Conservation (phyloP, 2,329 filamentous ascomycete species). For the Colletotrichum lentis region DNA sequence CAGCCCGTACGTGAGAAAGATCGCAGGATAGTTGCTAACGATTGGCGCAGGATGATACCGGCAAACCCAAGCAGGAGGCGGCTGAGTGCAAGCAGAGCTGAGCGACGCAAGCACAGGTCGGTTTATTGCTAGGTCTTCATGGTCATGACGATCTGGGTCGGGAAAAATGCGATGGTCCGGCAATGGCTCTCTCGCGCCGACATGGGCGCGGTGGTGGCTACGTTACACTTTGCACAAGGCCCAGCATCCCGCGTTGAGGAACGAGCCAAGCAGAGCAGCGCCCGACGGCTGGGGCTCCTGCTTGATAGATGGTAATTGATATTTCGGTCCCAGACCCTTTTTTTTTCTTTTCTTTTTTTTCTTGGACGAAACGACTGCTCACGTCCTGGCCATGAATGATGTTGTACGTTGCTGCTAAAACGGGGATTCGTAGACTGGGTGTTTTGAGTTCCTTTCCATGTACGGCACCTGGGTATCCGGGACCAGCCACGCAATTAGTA, state of each 20-base stretch:
- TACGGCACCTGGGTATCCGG: slow-evolving; percentile 6
- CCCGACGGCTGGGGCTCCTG: slow-evolving; percentile 12
- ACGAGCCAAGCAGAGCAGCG: slow-evolving; percentile 27
- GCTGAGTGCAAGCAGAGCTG: slow-evolving; percentile 97
- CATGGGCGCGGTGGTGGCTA: slow-evolving; percentile 10
- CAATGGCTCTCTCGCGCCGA: slow-evolving; percentile 22
- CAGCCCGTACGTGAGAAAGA: background rate
- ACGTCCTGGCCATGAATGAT: slow-evolving; percentile 33
- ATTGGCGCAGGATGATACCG: slow-evolving; percentile 74
- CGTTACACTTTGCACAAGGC: slow-evolving; percentile 4
- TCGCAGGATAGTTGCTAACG: slow-evolving; percentile 34
- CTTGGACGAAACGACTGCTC: slow-evolving; percentile 21
- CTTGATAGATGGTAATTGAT: slow-evolving; percentile 39
- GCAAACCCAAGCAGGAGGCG: slow-evolving; percentile 92
- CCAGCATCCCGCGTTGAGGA: slow-evolving; percentile 6
- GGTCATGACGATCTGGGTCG: slow-evolving; percentile 17
- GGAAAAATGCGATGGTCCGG: slow-evolving; percentile 12
- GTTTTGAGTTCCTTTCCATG: slow-evolving; percentile 16
- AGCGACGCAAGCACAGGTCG: slow-evolving; percentile 52
- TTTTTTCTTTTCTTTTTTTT: background rate
- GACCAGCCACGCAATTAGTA: slow-evolving; percentile 15
- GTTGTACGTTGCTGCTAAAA: slow-evolving; percentile 34
- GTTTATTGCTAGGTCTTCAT: slow-evolving; percentile 38
- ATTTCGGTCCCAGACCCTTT: slow-evolving; percentile 21
- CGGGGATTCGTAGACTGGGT: slow-evolving; percentile 26